phyloP scores from a whole-genome alignment of 1,284 basidiomycete genomes.

The Fistulinella cinereoalba region DNA sequence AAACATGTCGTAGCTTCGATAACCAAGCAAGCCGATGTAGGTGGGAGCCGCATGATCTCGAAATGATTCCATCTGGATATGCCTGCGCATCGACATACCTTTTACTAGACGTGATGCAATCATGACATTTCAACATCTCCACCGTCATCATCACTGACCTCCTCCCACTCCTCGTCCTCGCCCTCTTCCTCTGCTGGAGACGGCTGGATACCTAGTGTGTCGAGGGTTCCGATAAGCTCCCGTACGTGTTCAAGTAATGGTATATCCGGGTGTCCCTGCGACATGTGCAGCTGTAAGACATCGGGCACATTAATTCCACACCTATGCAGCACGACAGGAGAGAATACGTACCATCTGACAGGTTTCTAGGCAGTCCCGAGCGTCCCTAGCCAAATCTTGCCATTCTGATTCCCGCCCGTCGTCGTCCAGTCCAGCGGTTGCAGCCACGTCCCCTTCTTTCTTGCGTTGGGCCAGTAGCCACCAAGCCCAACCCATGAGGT shows the following conservation, averaged over 20 bases:
- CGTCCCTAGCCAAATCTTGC: conserved; percentile 79
- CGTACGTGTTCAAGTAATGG: conserved; percentile 77
- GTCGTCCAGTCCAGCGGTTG: conserved; percentile 9
- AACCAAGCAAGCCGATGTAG: background rate
- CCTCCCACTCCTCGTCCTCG: conserved; percentile 55
- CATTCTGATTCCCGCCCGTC: conserved; percentile 60
- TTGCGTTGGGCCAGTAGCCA: conserved; percentile 73
- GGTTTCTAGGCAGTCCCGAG: conserved; percentile 79
- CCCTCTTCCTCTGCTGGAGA: conserved; percentile 52
- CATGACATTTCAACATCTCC: conserved; percentile 61
- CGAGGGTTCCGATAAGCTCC: conserved; percentile 72
- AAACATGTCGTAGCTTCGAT: too few relatives aligned
- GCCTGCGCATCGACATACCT: conserved; percentile 9
- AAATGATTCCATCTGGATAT: background rate
- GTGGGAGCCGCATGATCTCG: background rate
- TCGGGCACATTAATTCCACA: background rate
- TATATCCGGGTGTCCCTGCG: conserved; percentile 71
- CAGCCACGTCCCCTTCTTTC: conserved; percentile 50
- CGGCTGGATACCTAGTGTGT: conserved; percentile 65
- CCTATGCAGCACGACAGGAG: background rate
- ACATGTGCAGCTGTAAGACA: conserved; percentile 59
- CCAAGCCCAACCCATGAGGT: conserved; percentile 94
- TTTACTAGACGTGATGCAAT: conserved; percentile 1
- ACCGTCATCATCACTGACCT: conserved; percentile 45
- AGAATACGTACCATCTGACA: conserved; percentile 65